These are phyloP conservation scores for Dalbergia oliveri DNA, from an alignment of 306 rosid species.

Conservation along the genomic window DNA sequence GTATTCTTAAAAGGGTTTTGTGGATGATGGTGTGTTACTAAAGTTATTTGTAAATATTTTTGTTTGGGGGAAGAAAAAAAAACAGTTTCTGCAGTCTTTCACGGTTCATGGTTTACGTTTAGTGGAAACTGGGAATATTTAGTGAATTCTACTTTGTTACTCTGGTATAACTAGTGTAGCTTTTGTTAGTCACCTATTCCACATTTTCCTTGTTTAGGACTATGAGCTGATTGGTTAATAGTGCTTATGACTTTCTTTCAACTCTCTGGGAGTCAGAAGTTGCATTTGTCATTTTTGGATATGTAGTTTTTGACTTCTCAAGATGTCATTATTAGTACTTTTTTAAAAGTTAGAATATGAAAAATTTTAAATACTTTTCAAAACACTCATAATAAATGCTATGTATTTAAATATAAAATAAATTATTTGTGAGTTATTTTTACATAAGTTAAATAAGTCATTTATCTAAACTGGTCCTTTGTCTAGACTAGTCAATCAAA, in stretches of 20 bases:
- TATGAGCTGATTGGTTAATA: neutral
- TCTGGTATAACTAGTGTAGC: slow-evolving; percentile 52
- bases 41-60: slow-evolving; percentile 68
- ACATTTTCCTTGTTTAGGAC: slow-evolving; percentile 32
- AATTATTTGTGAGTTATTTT: no score
- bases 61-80: slow-evolving; percentile 47
- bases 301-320: no score
- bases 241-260: no score
- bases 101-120: slow-evolving; percentile 49
- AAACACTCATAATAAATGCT: no score
- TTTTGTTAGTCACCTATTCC: slow-evolving; percentile 53
- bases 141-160: slow-evolving; percentile 50
- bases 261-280: no score
- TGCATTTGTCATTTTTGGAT: no score
- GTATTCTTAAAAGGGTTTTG: slow-evolving; percentile 58
- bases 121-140: slow-evolving; percentile 44
- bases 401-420: no score
- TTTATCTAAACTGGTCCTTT: neutral
- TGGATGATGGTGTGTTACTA: slow-evolving; percentile 65
- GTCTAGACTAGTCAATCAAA: slow-evolving; percentile 20
- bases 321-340: no score
- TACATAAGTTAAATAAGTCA: no score
- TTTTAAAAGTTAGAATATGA: no score
- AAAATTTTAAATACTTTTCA: no score
- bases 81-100: slow-evolving; percentile 40